These are phyloP conservation scores for Parmelia sp. DNA, from an alignment of 495 filamentous ascomycete species.

Conservation along the genomic window DNA sequence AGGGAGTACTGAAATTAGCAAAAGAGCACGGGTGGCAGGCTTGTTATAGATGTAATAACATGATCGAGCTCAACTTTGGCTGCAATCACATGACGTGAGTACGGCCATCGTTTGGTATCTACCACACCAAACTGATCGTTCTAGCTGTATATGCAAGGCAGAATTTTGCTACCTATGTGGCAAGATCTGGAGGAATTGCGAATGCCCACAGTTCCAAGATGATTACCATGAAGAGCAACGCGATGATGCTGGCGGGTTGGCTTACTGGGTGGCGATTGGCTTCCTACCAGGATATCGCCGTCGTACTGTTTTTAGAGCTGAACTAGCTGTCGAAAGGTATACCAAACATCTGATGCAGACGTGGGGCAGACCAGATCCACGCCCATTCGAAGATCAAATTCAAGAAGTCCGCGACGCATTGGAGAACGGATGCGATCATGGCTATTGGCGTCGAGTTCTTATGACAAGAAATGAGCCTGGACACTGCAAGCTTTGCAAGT, in stretches of 20 bases:
- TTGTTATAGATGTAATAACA: not conserved
- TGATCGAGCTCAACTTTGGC: constrained; percentile 6
- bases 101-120: too few relatives aligned
- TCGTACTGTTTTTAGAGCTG: not conserved
- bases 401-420: not conserved
- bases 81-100: constrained; percentile 8
- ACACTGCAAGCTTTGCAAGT: constrained; percentile 4
- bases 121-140: too few relatives aligned
- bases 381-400: not conserved
- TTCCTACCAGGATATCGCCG: not conserved
- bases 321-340: not conserved
- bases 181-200: too few relatives aligned
- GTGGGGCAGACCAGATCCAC: not conserved
- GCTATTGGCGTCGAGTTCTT: not conserved
- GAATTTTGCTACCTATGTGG: too few relatives aligned
- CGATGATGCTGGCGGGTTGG: too few relatives aligned
- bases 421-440: not conserved
- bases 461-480: not conserved
- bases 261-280: not conserved
- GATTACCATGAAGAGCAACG: too few relatives aligned
- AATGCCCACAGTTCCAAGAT: too few relatives aligned
- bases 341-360: not conserved
- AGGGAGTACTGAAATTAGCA: too few relatives aligned
- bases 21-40: not conserved
- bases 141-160: too few relatives aligned